Base-by-base conservation (phyloP, 116 monocot genomes). In the Iris pallida region DNA sequence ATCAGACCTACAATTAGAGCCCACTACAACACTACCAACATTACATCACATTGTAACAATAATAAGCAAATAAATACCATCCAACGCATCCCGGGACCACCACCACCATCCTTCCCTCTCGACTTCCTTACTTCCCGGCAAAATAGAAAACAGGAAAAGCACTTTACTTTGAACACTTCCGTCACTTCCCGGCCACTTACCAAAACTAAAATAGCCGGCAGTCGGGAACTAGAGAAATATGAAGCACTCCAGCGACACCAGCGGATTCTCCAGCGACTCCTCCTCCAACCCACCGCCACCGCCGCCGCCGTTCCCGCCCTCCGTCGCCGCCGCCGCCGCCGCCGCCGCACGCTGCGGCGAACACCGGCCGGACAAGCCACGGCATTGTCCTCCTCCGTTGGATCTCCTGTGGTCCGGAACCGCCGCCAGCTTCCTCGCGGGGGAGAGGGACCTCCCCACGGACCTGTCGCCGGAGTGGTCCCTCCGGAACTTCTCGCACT, bases 191-290 rank as follows among this genome's bases (percentile, higher is more conserved):
- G 30, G 30, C 30, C 30, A 30, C 30, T 30, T 30, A 30, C 30
- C 30, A 30, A 30, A 30, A 30, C 30, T 30, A 30, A 30, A 30
- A 30, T 30, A 30, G 30, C 30, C 30, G 30, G 30, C 30, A 30
- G 3, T 30, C 30, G 3, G 30, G 30, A 55, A 15, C 59, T 70
- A 85, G 20, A 85, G 89, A 64, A 89, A 89, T 55, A 89, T 89
- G 80, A 89, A 89, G 82, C 89, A 85, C 55, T 89, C 89, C 52
- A 89, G 47, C 6, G 89, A 85, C 12, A 89, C 89, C 0, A 80
- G 76, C 8, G 89, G 89, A 64, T 89, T 89, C 10, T 89, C 89
- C 57, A 89, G 69, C 53, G 79, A 82, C 61, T 89, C 89, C 72
- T 77, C 76, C 60, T 55, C 60, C 12, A 53, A 78, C 6, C 5